phyloP scores from a whole-genome alignment of 805 yeast genomes.

The Ogataea degrootiae region DNA sequence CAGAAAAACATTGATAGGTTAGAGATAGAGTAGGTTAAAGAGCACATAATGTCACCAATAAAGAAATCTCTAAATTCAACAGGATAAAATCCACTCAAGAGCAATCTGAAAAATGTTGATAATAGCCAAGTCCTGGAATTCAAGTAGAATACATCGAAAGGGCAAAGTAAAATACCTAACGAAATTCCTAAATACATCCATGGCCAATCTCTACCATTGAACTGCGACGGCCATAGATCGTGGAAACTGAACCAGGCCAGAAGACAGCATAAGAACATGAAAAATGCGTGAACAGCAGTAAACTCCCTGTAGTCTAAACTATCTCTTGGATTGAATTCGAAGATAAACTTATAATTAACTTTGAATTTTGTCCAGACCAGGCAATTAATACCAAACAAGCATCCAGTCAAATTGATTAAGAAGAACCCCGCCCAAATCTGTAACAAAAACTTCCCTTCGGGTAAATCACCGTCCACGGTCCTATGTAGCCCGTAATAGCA shows the following conservation, averaged over 20 bases:
- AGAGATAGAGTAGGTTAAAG: constrained; percentile 82
- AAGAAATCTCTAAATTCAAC: constrained; percentile 95
- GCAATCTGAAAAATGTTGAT: constrained; percentile 63
- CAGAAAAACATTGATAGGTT: constrained; percentile 85
- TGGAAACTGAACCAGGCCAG: constrained; percentile 74
- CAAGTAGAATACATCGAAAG: constrained; percentile 51
- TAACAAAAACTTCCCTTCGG: constrained; percentile 56
- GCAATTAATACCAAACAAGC: constrained; percentile 66
- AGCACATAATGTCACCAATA: constrained; percentile 85
- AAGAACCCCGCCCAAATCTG: constrained; percentile 95
- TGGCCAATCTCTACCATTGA: constrained; percentile 75
- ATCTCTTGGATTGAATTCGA: constrained; percentile 74
- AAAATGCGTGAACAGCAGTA: constrained; percentile 56
- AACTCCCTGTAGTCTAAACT: constrained; percentile 64
- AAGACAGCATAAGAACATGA: constrained; percentile 52
- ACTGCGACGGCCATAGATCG: constrained; percentile 54
- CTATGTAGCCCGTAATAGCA: constrained; percentile 39
- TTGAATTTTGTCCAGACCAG: constrained; percentile 67
- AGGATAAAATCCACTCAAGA: constrained; percentile 83
- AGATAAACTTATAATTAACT: constrained; percentile 86
- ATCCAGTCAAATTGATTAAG: constrained; percentile 51
- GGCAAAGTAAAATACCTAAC: constrained; percentile 49
- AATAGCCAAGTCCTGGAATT: constrained; percentile 77
- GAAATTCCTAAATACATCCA: constrained; percentile 63
- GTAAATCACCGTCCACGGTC: constrained; percentile 34